These are phyloP conservation scores for Arthrocladium fulminans DNA, from an alignment of 2,329 filamentous ascomycete species.

Conservation along the genomic window DNA sequence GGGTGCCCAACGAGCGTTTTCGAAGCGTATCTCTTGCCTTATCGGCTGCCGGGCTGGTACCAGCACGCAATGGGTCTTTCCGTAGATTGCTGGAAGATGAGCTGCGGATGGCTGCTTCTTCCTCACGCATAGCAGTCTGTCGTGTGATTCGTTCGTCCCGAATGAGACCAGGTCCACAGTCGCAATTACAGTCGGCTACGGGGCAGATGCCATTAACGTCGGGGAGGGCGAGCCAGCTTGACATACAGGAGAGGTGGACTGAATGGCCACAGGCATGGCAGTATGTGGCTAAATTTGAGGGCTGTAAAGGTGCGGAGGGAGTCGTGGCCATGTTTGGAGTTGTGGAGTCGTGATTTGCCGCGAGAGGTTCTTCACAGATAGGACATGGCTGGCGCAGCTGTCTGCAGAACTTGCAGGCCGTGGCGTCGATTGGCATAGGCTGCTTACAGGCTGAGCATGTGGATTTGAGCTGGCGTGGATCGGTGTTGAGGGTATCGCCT, in stretches of 20 bases:
- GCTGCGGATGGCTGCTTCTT: conserved; percentile 19
- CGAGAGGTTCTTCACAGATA: conserved; percentile 36
- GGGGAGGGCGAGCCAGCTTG: conserved; percentile 45
- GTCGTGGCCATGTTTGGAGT: not conserved
- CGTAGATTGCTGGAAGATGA: conserved; percentile 30
- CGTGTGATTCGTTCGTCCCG: conserved; percentile 32
- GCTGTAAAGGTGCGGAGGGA: not conserved
- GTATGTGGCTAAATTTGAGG: conserved; percentile 41
- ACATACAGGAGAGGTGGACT: conserved; percentile 50
- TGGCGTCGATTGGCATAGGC: conserved; percentile 11
- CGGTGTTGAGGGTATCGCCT: conserved; percentile 1
- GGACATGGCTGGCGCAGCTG: conserved; percentile 33
- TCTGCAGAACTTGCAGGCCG: conserved; percentile 17
- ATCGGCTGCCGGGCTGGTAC: conserved; percentile 39
- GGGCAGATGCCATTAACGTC: conserved; percentile 48
- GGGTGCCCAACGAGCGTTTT: conserved; percentile 12
- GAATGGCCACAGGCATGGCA: conserved; percentile 55
- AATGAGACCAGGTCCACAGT: conserved; percentile 46
- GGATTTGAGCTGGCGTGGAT: conserved; percentile 1
- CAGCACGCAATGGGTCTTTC: conserved; percentile 36
- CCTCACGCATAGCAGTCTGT: conserved; percentile 26
- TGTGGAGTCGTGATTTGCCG: not conserved
- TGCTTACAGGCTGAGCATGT: conserved; percentile 16
- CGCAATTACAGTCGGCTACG: conserved; percentile 51
- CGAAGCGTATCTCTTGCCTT: conserved; percentile 37